Evolutionary conservation across 768 basidiomycete species (phyloP).

Genomic region (Xerocomellus chrysenteron): DNA sequence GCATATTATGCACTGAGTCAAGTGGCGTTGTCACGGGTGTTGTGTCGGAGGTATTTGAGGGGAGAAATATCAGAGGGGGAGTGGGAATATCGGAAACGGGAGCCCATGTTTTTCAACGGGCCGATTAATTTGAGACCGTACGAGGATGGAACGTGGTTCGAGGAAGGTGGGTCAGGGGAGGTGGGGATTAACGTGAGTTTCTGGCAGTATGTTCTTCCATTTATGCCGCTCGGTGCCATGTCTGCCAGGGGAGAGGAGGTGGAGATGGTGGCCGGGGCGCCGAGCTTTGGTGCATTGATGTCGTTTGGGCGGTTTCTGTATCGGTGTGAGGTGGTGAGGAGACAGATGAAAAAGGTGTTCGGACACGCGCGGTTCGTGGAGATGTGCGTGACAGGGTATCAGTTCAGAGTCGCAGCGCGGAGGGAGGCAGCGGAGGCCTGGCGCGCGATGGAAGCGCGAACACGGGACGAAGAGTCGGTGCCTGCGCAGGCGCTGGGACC

Average conservation of each 20-base stretch:
- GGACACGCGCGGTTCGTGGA: neutral
- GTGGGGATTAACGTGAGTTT: neutral
- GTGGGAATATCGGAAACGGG: neutral
- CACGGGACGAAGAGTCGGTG: neutral
- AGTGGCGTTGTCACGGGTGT: neutral
- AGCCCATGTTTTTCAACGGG: neutral
- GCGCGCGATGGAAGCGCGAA: neutral
- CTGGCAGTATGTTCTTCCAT: neutral
- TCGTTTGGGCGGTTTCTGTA: neutral
- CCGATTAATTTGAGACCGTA: neutral
- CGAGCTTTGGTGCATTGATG: neutral
- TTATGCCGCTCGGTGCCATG: neutral
- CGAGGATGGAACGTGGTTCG: neutral
- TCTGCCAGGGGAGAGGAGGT: neutral
- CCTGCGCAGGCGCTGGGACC: neutral
- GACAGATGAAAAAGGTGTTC: neutral
- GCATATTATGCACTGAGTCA: neutral
- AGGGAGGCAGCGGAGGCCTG: neutral
- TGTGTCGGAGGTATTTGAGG: neutral
- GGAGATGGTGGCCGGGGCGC: neutral
- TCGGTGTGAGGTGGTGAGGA: neutral
- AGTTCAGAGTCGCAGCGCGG: neutral
- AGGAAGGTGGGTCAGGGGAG: neutral
- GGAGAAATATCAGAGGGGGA: neutral
- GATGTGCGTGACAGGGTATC: neutral